A percentile compares a stretch with the other conserved stretches of the same genome.
These are phyloP conservation scores for Noccaea caerulescens DNA, from an alignment of 345 rosid genomes.

Conservation along the genomic window DNA sequence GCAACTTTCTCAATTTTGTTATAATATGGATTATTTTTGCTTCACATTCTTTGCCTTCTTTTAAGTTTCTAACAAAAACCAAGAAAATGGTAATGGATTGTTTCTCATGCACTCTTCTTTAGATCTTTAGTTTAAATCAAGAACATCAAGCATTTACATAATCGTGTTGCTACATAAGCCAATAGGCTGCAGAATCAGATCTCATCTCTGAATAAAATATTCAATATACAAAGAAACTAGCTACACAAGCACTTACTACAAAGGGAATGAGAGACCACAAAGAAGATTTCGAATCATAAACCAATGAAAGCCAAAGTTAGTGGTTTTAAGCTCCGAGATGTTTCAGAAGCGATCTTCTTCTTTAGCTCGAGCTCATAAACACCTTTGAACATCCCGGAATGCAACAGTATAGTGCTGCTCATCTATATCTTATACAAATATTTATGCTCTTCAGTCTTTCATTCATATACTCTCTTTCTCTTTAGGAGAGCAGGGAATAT, in stretches of 20 bases:
- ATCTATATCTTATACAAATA: slow-evolving; percentile 13
- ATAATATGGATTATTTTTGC: slow-evolving; percentile 22
- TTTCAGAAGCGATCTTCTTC: slow-evolving; percentile 26
- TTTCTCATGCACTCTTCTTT: too few species aligned
- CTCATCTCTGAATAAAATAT: slow-evolving; percentile 26
- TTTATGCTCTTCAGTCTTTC: slow-evolving; percentile 26
- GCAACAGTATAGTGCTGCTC: slow-evolving; percentile 25
- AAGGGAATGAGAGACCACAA: slow-evolving; percentile 9
- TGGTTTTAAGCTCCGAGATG: slow-evolving; percentile 4
- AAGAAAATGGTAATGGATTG: too few species aligned
- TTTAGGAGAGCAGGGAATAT: slow-evolving; percentile 75
- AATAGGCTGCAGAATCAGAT: slow-evolving; percentile 25
- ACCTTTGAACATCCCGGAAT: slow-evolving; percentile 15
- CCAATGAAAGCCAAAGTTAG: slow-evolving; percentile 20
- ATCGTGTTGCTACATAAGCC: slow-evolving; percentile 31
- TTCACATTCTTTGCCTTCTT: slow-evolving; percentile 11
- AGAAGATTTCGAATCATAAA: slow-evolving; percentile 5
- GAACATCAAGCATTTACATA: slow-evolving; percentile 28
- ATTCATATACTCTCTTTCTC: slow-evolving; percentile 73
- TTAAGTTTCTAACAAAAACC: neutral
- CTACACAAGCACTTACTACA: slow-evolving; percentile 32
- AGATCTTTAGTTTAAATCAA: slow-evolving; percentile 2
- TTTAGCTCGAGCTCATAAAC: slow-evolving; percentile 20
- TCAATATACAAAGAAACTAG: slow-evolving; percentile 35
- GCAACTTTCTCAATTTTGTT: slow-evolving; percentile 26